phyloP scores from a whole-genome alignment of 345 rosid species.

The Ceriops zippeliana region DNA sequence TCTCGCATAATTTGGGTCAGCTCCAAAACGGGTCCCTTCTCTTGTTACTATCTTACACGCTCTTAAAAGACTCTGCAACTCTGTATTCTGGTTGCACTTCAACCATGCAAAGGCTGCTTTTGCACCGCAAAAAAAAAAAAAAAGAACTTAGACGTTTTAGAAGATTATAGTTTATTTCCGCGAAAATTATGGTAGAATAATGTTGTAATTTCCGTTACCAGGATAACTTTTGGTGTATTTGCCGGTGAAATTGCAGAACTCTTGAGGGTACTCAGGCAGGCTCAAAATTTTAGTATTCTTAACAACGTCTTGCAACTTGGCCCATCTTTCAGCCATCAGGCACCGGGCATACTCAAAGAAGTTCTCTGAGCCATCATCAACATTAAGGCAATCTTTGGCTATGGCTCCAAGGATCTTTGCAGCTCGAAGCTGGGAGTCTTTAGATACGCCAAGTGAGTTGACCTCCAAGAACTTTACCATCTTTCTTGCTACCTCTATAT shows the following conservation, averaged over 20 bases:
- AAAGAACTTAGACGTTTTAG: no score
- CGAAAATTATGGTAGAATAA: neutral
- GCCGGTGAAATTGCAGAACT: conserved; percentile 56
- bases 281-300: conserved; percentile 38
- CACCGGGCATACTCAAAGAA: conserved; percentile 51
- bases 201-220: conserved; percentile 35
- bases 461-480: conserved; percentile 59
- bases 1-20: conserved; percentile 41
- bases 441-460: conserved; percentile 74
- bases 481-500: conserved; percentile 55
- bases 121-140: neutral
- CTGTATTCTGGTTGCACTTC: conserved; percentile 49
- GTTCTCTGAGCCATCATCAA: conserved; percentile 27
- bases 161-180: no score
- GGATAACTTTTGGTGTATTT: conserved; percentile 40
- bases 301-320: conserved; percentile 48
- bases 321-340: conserved; percentile 67
- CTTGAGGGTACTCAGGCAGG: conserved; percentile 50
- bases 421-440: conserved; percentile 78
- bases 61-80: conserved; percentile 43
- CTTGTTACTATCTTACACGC: conserved; percentile 49
- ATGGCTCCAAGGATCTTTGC: conserved; percentile 59
- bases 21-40: conserved; percentile 60
- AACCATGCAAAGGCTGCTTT: conserved; percentile 79
- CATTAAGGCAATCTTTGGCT: conserved; percentile 30